Evolutionary conservation across 805 yeast genomes (phyloP), one percentile per base, ranked within the genome.

Genomic region (Scheffersomyces amazonensis): DNA sequence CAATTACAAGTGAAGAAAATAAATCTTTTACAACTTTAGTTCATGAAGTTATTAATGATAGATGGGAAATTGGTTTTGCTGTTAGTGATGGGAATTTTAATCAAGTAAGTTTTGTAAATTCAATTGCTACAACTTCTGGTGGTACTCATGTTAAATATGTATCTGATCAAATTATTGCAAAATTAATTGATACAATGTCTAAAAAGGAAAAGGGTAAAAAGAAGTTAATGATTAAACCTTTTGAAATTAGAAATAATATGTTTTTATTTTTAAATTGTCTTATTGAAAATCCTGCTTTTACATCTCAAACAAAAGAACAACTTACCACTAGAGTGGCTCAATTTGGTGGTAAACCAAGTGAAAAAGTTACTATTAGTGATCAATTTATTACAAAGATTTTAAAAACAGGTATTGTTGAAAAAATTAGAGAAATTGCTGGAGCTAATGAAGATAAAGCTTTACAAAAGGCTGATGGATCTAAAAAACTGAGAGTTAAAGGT

Each of bases 21-120:
- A 62, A 62, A 34, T 52, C 58, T 27, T 59, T 56, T 42, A 63
- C 69, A 12, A 60, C 71, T 1, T 75, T 93, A 38, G 82, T 93
- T 10, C 86, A 89, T 56, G 93, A 87, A 60, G 76, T 80, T 31
- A 62, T 89, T 32, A 85, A 81, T 53, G 93, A 86, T 41, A 76
- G 96, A 46, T 93, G 99, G 99, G 99, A 93, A 61, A 62, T 93
- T 43, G 99, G 96, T 0, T 91, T 93, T 67, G 91, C 96, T 1
- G 84, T 89, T 4, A 86, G 97, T 31, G 96, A 89, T 53, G 91
- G 90, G 3, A 66, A 77, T 2, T 93, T 93, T 63, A 87, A 87
- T 52, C 99, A 93, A 60, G 93, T 93, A 31, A 90, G 97, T 24
- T 93, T 93, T 66, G 99, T 93, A 12, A 93, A 93, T 59, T 89